A percentile compares a stretch with the other conserved stretches of the same genome.
phyloP scores from a whole-genome alignment of 352 stramenopile genomes.

The Globisporangium yorkense region DNA sequence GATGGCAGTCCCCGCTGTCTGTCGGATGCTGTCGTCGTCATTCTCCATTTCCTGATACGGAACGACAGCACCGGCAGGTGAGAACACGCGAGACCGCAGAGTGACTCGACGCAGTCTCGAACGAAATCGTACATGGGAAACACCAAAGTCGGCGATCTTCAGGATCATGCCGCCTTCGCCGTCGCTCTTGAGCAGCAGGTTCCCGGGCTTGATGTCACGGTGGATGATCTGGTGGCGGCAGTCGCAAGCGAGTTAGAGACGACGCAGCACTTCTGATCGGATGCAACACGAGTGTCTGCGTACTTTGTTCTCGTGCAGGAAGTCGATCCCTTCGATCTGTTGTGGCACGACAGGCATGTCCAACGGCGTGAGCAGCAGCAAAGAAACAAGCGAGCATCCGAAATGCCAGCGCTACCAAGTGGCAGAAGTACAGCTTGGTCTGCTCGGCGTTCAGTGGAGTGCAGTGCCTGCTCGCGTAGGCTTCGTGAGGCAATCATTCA shows the following conservation, averaged over 20 bases:
- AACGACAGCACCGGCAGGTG: not conserved
- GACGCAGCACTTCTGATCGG: not conserved
- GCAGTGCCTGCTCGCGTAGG: conserved; percentile 35
- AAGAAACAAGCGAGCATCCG: not conserved
- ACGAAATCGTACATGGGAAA: conserved; percentile 50
- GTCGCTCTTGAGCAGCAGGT: conserved; percentile 58
- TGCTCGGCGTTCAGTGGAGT: conserved; percentile 49
- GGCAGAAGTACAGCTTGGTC: conserved; percentile 72
- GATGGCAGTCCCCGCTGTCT: conserved; percentile 70
- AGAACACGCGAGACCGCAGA: not conserved
- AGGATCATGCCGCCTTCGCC: conserved; percentile 58
- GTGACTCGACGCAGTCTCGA: not conserved
- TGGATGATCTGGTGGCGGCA: conserved; percentile 56
- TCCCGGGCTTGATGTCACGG: conserved; percentile 78
- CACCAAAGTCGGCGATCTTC: conserved; percentile 78
- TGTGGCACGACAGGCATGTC: conserved; percentile 13
- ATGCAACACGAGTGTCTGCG: not conserved
- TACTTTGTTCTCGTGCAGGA: conserved; percentile 79
- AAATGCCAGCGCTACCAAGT: conserved; percentile 37
- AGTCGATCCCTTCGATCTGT: conserved; percentile 80
- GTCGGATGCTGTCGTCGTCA: conserved; percentile 63
- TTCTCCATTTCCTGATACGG: conserved; percentile 54
- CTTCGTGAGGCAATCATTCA: not conserved
- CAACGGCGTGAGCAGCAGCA: conserved; percentile 13
- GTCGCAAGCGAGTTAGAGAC: not conserved